Conservation (phyloP, 1,139 yeast genomes). For the Kurtzmaniella quercitrusa region DNA sequence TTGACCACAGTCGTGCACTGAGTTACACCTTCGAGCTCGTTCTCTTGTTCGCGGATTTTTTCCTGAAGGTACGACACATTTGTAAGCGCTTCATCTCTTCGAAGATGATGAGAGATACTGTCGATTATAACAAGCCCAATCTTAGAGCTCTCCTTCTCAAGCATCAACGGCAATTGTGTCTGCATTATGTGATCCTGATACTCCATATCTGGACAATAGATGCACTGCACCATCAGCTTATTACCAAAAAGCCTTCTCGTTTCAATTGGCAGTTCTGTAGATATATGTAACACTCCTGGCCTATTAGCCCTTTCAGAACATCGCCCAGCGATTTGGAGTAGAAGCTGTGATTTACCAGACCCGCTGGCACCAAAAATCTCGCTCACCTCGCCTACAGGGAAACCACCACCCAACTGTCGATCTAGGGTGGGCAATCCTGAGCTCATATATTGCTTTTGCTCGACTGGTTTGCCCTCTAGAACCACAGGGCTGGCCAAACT, state of each 20-base stretch:
- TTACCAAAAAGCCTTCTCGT: constrained; percentile 49
- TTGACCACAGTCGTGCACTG: constrained; percentile 17
- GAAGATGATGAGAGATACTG: constrained; percentile 80
- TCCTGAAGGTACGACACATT: constrained; percentile 24
- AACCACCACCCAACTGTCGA: constrained; percentile 59
- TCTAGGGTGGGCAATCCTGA: constrained; percentile 65
- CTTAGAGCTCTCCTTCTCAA: constrained; percentile 33
- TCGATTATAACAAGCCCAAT: constrained; percentile 65
- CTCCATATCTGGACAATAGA: constrained; percentile 66
- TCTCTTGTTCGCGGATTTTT: constrained; percentile 20
- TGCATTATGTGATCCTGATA: constrained; percentile 69
- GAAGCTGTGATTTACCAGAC: constrained; percentile 76
- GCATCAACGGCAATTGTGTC: constrained; percentile 63
- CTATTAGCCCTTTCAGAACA: constrained; percentile 38
- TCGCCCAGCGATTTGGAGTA: constrained; percentile 58
- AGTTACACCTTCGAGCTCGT: constrained; percentile 12
- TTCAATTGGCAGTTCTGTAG: constrained; percentile 73
- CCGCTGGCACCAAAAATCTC: constrained; percentile 86
- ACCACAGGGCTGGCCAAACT: not conserved
- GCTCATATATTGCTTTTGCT: constrained; percentile 26
- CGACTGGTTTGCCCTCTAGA: constrained; percentile 3
- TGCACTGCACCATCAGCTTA: constrained; percentile 30
- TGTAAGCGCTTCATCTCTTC: constrained; percentile 55
- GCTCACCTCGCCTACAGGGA: constrained; percentile 61
- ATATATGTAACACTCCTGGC: constrained; percentile 53